Evolutionary conservation across 2,329 filamentous ascomycete species (phyloP).

Genomic region (Waltergamsia citrina): DNA sequence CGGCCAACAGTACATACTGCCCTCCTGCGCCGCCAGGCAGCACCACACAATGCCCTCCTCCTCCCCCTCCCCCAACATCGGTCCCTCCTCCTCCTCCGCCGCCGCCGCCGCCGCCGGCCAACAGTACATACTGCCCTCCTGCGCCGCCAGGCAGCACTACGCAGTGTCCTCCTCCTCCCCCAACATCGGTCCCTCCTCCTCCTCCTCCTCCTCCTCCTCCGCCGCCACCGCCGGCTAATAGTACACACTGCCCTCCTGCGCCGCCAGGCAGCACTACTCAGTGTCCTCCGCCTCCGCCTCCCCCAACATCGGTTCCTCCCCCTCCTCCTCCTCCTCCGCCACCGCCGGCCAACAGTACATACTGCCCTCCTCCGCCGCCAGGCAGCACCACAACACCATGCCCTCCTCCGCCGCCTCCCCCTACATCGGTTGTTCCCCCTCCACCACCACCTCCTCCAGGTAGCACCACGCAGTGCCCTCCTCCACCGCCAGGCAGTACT

Average conservation of each 20-base stretch:
- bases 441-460: slow-evolving; percentile 2
- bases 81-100: not conserved
- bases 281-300: not conserved
- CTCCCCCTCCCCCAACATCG: not conserved
- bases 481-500: too few relatives aligned
- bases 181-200: not conserved
- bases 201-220: not conserved
- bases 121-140: too few relatives aligned
- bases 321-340: not conserved
- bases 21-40: too few relatives aligned
- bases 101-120: not conserved
- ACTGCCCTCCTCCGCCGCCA: too few relatives aligned
- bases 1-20: too few relatives aligned
- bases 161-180: not conserved
- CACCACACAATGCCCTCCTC: not conserved
- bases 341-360: not conserved
- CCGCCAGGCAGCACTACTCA: too few relatives aligned
- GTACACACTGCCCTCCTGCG: too few relatives aligned
- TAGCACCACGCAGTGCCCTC: too few relatives aligned
- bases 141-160: too few relatives aligned
- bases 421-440: too few relatives aligned
- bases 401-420: not conserved
- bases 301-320: not conserved
- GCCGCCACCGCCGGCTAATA: too few relatives aligned
- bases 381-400: too few relatives aligned